Conservation (phyloP, 2,329 filamentous ascomycete species). For the Trichoderma semiorbis region DNA sequence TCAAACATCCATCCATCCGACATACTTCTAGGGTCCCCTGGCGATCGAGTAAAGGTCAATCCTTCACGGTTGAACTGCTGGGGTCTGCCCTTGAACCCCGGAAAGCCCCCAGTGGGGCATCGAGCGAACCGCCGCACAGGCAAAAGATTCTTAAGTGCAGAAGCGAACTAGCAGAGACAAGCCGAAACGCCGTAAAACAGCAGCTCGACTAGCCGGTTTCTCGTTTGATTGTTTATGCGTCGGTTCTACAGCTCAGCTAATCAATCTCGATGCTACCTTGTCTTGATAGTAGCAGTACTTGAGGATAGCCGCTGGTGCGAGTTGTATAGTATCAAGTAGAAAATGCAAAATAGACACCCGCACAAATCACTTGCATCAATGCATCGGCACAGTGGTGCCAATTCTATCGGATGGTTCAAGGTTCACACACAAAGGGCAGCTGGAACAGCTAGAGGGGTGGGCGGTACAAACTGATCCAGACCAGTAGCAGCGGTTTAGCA, state of each 20-base stretch:
- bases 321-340: not conserved
- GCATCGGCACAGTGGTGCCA: not conserved
- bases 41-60: not conserved
- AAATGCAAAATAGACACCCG: not conserved
- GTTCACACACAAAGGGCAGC: not conserved
- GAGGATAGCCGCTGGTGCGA: not conserved
- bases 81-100: not conserved
- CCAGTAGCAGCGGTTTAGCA: not conserved
- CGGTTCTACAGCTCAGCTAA: not conserved
- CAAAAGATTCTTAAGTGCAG: not conserved
- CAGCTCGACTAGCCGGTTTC: not conserved
- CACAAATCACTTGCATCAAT: not conserved
- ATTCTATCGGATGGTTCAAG: not conserved
- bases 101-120: conserved; percentile 14
- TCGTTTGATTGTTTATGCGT: not conserved
- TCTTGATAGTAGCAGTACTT: not conserved
- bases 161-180: conserved; percentile 1
- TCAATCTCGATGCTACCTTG: not conserved
- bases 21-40: not conserved
- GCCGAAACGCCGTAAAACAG: not conserved
- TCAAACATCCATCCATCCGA: not conserved
- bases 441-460: conserved; percentile 10
- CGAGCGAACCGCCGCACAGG: conserved; percentile 10
- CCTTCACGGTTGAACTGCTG: not conserved
- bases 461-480: not conserved